Evolutionary conservation across 192 early-diverging fungal species (phyloP).

Genomic region (Mortierella antarctica): DNA sequence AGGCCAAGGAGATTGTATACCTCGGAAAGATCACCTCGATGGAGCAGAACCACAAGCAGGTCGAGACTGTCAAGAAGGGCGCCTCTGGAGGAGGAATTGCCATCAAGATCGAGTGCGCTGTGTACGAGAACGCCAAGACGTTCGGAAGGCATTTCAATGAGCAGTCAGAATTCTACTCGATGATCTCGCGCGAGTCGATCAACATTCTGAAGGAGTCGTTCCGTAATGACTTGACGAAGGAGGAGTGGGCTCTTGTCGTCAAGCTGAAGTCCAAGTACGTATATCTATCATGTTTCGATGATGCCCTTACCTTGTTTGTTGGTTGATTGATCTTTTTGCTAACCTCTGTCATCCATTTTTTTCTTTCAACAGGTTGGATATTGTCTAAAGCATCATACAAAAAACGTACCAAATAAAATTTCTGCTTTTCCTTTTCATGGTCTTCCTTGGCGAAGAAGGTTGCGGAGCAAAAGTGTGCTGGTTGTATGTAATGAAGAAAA

Average conservation of each 20-base stretch:
- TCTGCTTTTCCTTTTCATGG: not conserved
- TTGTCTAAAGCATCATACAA: slow-evolving; percentile 30
- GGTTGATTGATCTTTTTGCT: slow-evolving; percentile 1
- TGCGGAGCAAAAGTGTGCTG: not conserved
- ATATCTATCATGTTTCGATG: not conserved
- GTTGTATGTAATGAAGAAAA: not conserved
- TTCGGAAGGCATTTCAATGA: slow-evolving; percentile 95
- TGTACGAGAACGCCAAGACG: slow-evolving; percentile 87
- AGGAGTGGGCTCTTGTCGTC: slow-evolving; percentile 86
- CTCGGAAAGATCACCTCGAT: slow-evolving; percentile 94
- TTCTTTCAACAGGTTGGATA: slow-evolving; percentile 22
- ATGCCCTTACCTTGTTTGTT: not conserved
- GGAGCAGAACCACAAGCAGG: slow-evolving; percentile 90
- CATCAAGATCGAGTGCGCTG: slow-evolving; percentile 89
- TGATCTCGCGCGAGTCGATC: slow-evolving; percentile 91
- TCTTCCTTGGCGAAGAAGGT: not conserved
- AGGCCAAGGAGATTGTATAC: slow-evolving; percentile 71
- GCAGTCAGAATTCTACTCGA: slow-evolving; percentile 78
- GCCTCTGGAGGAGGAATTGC: slow-evolving; percentile 87
- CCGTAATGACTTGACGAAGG: slow-evolving; percentile 90
- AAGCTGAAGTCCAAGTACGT: slow-evolving; percentile 74
- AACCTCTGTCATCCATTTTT: not conserved
- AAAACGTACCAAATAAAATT: not conserved
- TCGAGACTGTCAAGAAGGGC: slow-evolving; percentile 86
- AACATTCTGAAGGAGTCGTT: slow-evolving; percentile 96